Evolutionary conservation across 805 yeast species (phyloP).

Genomic region (Yarrowia phangngaensis): DNA sequence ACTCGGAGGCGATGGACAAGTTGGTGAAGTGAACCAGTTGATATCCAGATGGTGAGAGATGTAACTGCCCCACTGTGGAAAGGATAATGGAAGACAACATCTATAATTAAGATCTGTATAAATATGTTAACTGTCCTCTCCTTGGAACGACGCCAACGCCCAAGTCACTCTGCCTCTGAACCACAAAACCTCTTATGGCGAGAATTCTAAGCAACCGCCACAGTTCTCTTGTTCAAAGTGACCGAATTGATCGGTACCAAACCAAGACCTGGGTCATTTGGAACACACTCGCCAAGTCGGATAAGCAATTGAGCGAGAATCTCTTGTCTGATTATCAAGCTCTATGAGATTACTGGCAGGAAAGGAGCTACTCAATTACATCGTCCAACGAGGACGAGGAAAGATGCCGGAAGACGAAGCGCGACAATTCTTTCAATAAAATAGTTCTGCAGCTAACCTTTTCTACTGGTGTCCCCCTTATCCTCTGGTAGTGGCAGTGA

Average conservation of each 20-base stretch:
- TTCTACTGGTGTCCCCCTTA: slow-evolving; percentile 84
- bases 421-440: slow-evolving; percentile 90
- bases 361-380: slow-evolving; percentile 92
- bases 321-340: slow-evolving; percentile 83
- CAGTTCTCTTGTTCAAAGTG: slow-evolving; percentile 33
- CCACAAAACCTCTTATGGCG: too few species aligned
- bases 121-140: too few species aligned
- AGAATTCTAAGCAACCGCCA: slow-evolving; percentile 11
- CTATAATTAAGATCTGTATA: too few species aligned
- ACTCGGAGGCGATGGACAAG: too few species aligned
- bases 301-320: slow-evolving; percentile 95
- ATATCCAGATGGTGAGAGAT: too few species aligned
- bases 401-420: slow-evolving; percentile 90
- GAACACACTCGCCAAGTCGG: slow-evolving; percentile 86
- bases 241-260: slow-evolving; percentile 84
- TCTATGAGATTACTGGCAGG: slow-evolving; percentile 96
- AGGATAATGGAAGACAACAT: too few species aligned
- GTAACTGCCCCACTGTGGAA: too few species aligned
- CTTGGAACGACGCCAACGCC: too few species aligned
- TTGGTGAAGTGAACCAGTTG: too few species aligned
- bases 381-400: slow-evolving; percentile 90
- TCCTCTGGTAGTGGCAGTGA: slow-evolving; percentile 94
- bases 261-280: slow-evolving; percentile 88
- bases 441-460: slow-evolving; percentile 91
- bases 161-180: too few species aligned